Conservation (phyloP, 2,329 filamentous ascomycete species). For the Cercospora sp. region DNA sequence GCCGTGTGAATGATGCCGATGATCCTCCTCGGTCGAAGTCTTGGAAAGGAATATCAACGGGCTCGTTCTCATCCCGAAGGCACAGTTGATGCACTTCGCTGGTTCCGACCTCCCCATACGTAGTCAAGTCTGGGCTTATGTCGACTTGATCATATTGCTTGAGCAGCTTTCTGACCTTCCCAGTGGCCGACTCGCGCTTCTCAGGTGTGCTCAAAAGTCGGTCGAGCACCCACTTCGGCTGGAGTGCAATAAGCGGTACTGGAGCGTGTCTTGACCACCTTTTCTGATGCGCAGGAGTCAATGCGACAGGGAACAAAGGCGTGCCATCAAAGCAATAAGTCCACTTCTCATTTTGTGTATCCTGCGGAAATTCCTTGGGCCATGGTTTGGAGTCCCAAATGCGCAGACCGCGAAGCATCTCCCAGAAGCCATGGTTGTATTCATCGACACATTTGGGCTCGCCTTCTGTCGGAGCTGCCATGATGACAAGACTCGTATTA, state of each 20-base stretch:
- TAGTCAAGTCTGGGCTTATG: constrained; percentile 25
- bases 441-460: constrained; percentile 22
- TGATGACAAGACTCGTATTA: constrained; percentile 28
- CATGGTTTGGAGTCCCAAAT: constrained; percentile 27
- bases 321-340: constrained; percentile 27
- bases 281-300: constrained; percentile 28
- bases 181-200: constrained; percentile 24
- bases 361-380: constrained; percentile 25
- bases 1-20: constrained; percentile 13
- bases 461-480: constrained; percentile 28
- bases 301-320: constrained; percentile 25
- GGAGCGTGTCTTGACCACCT: constrained; percentile 27
- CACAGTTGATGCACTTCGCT: constrained; percentile 27
- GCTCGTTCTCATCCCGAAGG: constrained; percentile 24
- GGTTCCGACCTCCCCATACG: constrained; percentile 24
- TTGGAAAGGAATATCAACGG: constrained; percentile 23
- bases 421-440: constrained; percentile 27
- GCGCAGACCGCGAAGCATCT: constrained; percentile 26
- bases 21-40: constrained; percentile 27
- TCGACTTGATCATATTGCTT: constrained; percentile 26
- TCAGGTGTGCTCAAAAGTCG: constrained; percentile 25
- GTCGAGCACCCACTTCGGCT: constrained; percentile 29
- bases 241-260: constrained; percentile 25
- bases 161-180: constrained; percentile 26
- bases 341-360: constrained; percentile 24